Evolutionary conservation across 2,329 filamentous ascomycete genomes (phyloP).

Genomic region (Allantophomopsis cytisporea): DNA sequence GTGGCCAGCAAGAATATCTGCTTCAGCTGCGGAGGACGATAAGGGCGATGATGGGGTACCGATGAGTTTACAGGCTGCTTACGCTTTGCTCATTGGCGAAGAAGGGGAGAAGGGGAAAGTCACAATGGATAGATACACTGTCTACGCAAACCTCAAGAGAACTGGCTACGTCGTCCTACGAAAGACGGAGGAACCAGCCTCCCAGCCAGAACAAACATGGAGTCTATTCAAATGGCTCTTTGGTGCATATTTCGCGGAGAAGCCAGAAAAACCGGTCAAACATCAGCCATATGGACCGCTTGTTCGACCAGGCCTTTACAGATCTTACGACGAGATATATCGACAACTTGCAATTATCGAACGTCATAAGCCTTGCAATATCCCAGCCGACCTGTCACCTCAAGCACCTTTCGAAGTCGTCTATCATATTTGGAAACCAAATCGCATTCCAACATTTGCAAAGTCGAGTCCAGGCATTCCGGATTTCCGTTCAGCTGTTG

Average conservation of each 20-base stretch:
- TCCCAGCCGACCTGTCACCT: slow-evolving; percentile 17
- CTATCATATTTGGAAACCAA: slow-evolving; percentile 73
- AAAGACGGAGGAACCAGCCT: slow-evolving; percentile 31
- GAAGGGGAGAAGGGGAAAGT: slow-evolving; percentile 47
- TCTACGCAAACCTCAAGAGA: slow-evolving; percentile 75
- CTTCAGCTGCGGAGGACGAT: slow-evolving; percentile 18
- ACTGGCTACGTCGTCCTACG: slow-evolving; percentile 71
- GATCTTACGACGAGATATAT: slow-evolving; percentile 60
- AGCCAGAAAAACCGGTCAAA: slow-evolving; percentile 5
- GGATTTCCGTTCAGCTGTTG: slow-evolving; percentile 74
- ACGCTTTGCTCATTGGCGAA: slow-evolving; percentile 67
- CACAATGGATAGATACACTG: slow-evolving; percentile 68
- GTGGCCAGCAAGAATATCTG: slow-evolving; percentile 46
- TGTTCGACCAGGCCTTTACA: slow-evolving; percentile 48
- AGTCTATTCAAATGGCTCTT: slow-evolving; percentile 18
- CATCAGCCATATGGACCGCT: slow-evolving; percentile 35
- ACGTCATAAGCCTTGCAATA: slow-evolving; percentile 44
- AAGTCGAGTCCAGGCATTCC: slow-evolving; percentile 69
- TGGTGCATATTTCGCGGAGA: slow-evolving; percentile 12
- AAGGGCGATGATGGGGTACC: slow-evolving; percentile 57
- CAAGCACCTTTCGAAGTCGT: slow-evolving; percentile 53
- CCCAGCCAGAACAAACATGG: slow-evolving; percentile 3
- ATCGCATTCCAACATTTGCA: slow-evolving; percentile 45
- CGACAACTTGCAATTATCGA: slow-evolving; percentile 61
- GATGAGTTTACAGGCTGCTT: slow-evolving; percentile 82